These are phyloP conservation scores for Peribolospora kevripleyi DNA, from an alignment of 768 basidiomycete species.

Conservation along the genomic window DNA sequence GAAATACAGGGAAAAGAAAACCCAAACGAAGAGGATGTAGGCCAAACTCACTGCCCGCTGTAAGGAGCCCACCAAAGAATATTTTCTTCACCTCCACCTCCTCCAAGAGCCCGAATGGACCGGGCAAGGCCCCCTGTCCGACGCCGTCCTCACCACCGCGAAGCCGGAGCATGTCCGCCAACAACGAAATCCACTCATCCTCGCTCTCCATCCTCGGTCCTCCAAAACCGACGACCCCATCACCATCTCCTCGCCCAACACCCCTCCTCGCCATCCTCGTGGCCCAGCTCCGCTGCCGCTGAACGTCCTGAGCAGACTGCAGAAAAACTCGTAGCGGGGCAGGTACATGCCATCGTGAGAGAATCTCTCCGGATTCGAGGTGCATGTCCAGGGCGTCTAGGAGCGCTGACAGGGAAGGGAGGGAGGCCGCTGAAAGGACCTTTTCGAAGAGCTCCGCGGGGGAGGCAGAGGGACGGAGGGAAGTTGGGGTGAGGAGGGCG, in stretches of 20 bases:
- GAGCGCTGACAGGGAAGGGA: slow-evolving; percentile 44
- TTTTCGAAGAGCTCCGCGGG: too few species aligned
- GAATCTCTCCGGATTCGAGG: slow-evolving; percentile 74
- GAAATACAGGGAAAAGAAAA: slow-evolving; percentile 28
- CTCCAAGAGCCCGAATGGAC: slow-evolving; percentile 47
- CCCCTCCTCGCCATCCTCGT: slow-evolving; percentile 51
- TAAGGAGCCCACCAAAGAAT: slow-evolving; percentile 64
- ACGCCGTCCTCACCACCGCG: slow-evolving; percentile 18
- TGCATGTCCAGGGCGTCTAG: slow-evolving; percentile 85
- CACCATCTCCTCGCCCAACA: slow-evolving; percentile 12
- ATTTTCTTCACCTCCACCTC: slow-evolving; percentile 49
- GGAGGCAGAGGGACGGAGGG: slow-evolving; percentile 29
- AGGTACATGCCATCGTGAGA: slow-evolving; percentile 64
- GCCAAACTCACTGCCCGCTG: slow-evolving; percentile 53
- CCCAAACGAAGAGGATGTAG: slow-evolving; percentile 3
- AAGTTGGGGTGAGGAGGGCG: slow-evolving; percentile 33
- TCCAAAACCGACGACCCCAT: slow-evolving; percentile 23
- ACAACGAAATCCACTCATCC: slow-evolving; percentile 64
- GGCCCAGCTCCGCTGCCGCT: slow-evolving; percentile 61
- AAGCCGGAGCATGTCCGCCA: slow-evolving; percentile 34
- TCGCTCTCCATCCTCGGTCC: slow-evolving; percentile 24
- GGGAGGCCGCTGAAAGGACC: slow-evolving; percentile 33
- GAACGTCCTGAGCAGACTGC: slow-evolving; percentile 38
- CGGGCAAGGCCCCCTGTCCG: slow-evolving; percentile 28
- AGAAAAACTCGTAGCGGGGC: slow-evolving; percentile 77